Conservation (phyloP, 805 yeast species). For the Monosporozyma servazzii region DNA sequence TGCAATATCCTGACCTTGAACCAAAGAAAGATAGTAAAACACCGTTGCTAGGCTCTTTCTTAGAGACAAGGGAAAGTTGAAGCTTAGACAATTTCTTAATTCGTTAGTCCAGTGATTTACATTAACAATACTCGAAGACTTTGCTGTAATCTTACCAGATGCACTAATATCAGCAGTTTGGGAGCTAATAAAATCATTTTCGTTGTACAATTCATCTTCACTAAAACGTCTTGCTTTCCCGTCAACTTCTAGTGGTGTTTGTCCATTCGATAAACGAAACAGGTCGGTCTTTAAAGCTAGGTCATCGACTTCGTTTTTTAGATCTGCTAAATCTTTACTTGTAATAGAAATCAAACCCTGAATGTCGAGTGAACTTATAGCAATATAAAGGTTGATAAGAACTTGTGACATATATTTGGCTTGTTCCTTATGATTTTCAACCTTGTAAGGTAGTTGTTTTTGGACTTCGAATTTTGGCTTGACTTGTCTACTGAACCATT, state of each 20-base stretch:
- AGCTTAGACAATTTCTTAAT: conserved; percentile 62
- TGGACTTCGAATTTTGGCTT: conserved; percentile 28
- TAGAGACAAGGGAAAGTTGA: conserved; percentile 62
- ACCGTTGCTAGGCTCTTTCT: conserved; percentile 56
- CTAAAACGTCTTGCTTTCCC: conserved; percentile 25
- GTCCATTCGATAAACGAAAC: conserved; percentile 26
- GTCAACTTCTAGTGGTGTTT: conserved; percentile 28
- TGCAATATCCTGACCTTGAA: conserved; percentile 61
- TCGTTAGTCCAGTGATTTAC: conserved; percentile 85
- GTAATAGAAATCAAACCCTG: conserved; percentile 61
- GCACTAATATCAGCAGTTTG: conserved; percentile 27
- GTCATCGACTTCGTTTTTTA: conserved; percentile 34
- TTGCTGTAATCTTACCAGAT: conserved; percentile 53
- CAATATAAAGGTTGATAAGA: conserved; percentile 69
- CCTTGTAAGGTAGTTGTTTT: conserved; percentile 58
- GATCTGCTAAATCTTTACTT: conserved; percentile 53
- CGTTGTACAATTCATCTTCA: conserved; percentile 29
- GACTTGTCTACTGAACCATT: conserved; percentile 32
- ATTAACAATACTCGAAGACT: conserved; percentile 63
- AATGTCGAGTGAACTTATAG: conserved; percentile 64
- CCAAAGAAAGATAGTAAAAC: conserved; percentile 60
- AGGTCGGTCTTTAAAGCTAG: conserved; percentile 47
- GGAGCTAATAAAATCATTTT: conserved; percentile 25
- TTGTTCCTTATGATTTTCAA: conserved; percentile 60
- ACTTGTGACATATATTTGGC: conserved; percentile 70